Evolutionary conservation across 768 basidiomycete species (phyloP).

Genomic region (Dioszegia hungarica): DNA sequence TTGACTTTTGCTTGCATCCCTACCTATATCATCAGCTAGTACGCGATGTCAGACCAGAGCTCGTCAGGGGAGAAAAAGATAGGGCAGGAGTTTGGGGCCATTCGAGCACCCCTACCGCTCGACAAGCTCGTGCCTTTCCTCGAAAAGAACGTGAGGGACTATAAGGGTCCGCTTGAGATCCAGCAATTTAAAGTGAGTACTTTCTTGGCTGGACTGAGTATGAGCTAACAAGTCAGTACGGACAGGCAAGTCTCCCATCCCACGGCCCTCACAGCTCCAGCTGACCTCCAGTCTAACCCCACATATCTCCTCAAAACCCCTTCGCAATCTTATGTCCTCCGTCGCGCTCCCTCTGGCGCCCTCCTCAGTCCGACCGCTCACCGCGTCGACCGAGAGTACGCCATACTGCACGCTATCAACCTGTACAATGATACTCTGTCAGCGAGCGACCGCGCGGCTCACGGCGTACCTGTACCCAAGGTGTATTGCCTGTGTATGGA

Average conservation of each 20-base stretch:
- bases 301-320: constrained; percentile 81
- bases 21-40: too few species aligned
- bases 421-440: constrained; percentile 59
- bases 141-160: constrained; percentile 54
- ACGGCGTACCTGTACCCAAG: constrained; percentile 73
- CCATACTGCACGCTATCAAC: constrained; percentile 70
- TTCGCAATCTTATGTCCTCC: constrained; percentile 69
- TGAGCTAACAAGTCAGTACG: constrained; percentile 57
- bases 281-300: constrained; percentile 83
- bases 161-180: constrained; percentile 65
- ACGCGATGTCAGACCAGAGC: neutral
- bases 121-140: constrained; percentile 54
- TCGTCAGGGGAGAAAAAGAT: neutral
- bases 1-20: too few species aligned
- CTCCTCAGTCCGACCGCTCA: constrained; percentile 88
- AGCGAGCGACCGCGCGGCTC: neutral
- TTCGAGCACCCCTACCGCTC: constrained; percentile 30
- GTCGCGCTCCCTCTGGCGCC: constrained; percentile 85
- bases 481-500: constrained; percentile 82
- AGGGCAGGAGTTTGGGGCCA: constrained; percentile 27
- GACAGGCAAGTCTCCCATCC: constrained; percentile 60
- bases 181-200: constrained; percentile 84
- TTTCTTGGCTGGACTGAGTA: neutral
- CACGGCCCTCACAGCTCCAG: neutral
- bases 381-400: constrained; percentile 89